Conservation (phyloP, 257 asterid genomes). For the Anisodus acutangulus region DNA sequence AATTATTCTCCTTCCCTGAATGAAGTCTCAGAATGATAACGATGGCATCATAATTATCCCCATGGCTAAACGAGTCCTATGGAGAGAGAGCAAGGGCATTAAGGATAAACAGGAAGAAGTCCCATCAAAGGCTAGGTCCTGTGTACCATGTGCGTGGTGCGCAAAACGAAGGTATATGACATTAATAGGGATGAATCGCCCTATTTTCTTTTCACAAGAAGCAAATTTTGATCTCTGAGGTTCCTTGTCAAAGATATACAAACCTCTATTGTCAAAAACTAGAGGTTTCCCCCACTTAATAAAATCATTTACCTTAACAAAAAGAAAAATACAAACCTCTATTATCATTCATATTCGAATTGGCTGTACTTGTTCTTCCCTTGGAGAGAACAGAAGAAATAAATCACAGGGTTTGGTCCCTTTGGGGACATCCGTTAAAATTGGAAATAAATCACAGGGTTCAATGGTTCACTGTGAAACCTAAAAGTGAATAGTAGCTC, state of each 20-base stretch:
- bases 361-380: background rate
- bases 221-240: slow-evolving; percentile 5
- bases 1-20: slow-evolving; percentile 5
- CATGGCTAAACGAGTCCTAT: background rate
- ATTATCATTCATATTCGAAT: background rate
- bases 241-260: slow-evolving; percentile 1
- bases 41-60: background rate
- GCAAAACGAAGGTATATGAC: background rate
- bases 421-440: slow-evolving; percentile 46
- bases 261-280: too few relatives aligned
- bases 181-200: background rate
- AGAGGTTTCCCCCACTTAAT: background rate
- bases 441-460: slow-evolving; percentile 25
- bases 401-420: slow-evolving; percentile 34
- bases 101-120: background rate
- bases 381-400: background rate
- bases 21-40: slow-evolving; percentile 4
- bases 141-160: background rate
- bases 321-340: background rate
- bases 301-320: background rate
- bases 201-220: background rate
- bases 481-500: background rate
- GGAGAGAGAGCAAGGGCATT: background rate
- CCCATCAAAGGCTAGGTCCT: too few relatives aligned
- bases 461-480: background rate